Percentiles rank a stretch among this genome's conserved stretches.
phyloP scores from a whole-genome alignment of 164 flowering plant species.

The Magnolia officinalis region DNA sequence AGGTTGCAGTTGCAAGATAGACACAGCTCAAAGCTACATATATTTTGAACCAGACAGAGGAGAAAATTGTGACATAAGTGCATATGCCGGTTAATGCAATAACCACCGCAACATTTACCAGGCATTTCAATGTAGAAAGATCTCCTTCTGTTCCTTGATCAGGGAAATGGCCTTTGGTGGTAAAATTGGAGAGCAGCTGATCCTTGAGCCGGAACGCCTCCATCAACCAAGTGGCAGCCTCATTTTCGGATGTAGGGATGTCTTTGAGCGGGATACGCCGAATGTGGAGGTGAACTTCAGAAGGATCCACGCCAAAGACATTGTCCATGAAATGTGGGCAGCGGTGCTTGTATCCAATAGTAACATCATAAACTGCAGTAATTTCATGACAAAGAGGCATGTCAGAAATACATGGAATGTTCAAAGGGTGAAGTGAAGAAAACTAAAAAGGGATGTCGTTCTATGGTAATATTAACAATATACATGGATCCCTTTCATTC shows the following conservation, averaged over 20 bases:
- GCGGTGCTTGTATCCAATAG: conserved; percentile 73
- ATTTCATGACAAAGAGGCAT: conserved; percentile 1
- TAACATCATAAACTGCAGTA: conserved; percentile 77
- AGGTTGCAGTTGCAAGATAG: conserved; percentile 55
- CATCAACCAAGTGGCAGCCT: conserved; percentile 58
- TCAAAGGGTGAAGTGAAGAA: not conserved
- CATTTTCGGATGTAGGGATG: conserved; percentile 61
- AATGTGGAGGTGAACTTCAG: conserved; percentile 85
- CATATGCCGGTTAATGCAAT: conserved; percentile 41
- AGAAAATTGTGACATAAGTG: conserved; percentile 47
- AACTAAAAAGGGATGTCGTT: not conserved
- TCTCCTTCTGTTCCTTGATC: conserved; percentile 49
- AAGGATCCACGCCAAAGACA: conserved; percentile 74
- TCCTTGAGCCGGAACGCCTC: conserved; percentile 55
- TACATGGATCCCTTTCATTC: not conserved
- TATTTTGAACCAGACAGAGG: conserved; percentile 62
- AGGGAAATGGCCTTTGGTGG: conserved; percentile 60
- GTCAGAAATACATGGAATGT: conserved; percentile 26
- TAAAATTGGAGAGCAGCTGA: conserved; percentile 59
- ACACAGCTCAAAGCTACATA: conserved; percentile 56
- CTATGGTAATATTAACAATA: not conserved
- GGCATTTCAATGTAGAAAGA: conserved; percentile 54
- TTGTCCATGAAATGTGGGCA: conserved; percentile 83
- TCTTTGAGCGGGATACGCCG: conserved; percentile 42
- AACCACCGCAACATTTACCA: conserved; percentile 35